Base-by-base conservation (phyloP, 495 filamentous ascomycete species). In the Aspergillus ostianus region DNA sequence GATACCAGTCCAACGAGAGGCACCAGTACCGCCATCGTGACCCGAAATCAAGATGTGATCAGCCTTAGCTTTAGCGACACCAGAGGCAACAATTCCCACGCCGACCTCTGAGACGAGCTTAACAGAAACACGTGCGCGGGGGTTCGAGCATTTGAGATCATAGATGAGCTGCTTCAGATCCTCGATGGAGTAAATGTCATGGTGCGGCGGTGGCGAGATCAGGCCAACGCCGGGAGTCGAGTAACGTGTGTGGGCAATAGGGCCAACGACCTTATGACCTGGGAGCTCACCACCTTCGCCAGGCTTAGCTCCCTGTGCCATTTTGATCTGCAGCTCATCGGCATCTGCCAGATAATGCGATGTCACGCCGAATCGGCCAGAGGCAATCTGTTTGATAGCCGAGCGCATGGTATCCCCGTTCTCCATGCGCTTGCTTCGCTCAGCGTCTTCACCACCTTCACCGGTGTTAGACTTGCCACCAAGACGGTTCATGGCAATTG, bases 171-270 rank as follows among this genome's bases (percentile, higher is more conserved):
- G 94, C 81, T 99, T 99, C 63, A 99, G 71, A 81, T 99, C 94
- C 70, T 99, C 94, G 59, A 99, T 99, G 26, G 90, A 95, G 82
- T 99, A 99, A 65, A 99, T 99, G 70, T 99, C 94, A 82, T 99
- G 94, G 73, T 99, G 94, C 3, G 94, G 94, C 49, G 94, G 94
- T 0, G 94, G 94, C n/a, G 93, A 97, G 69, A 99, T 99, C 55
- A 99, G 82, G 77, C 94, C 94, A 65, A 99, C 94, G 71, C 94
- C 94, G 56, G 94, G 93, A 1, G 94, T 99, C n/a, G 94, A 99
- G 79, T 98, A 93, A 62, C 94, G 88, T 44, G 94, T 99, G 64
- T 88, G 90, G 59, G 92, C 94, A 69, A 99, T 99, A 29, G 95
- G 90, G 64, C 92, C 91, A 26, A 96, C 95, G 7, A 99, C 95